These are phyloP conservation scores for Schizophyllum amplum DNA, from an alignment of 1,284 basidiomycete species.

Conservation along the genomic window DNA sequence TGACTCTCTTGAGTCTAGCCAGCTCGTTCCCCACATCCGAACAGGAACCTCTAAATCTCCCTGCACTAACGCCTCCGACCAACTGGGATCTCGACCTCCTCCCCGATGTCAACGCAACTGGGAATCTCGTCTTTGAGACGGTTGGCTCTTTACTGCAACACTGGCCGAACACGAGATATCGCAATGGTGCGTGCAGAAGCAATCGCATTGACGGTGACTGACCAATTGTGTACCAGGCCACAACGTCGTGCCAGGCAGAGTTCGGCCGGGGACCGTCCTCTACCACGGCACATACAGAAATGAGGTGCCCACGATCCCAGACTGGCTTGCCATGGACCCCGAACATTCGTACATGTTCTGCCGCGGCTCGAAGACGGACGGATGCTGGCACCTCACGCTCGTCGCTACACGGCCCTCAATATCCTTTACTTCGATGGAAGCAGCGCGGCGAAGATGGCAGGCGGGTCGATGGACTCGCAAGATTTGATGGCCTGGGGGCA, in stretches of 20 bases:
- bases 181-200: conserved; percentile 23
- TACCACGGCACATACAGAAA: conserved; percentile 26
- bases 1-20: neutral
- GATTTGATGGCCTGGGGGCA: conserved; percentile 32
- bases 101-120: conserved; percentile 24
- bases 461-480: conserved; percentile 34
- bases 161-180: conserved; percentile 42
- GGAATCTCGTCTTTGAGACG: conserved; percentile 34
- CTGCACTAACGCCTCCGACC: neutral
- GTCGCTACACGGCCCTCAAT: conserved; percentile 27
- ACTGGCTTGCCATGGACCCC: conserved; percentile 35
- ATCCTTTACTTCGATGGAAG: conserved; percentile 38
- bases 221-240: conserved; percentile 25
- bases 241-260: conserved; percentile 30
- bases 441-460: conserved; percentile 26
- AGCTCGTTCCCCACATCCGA: neutral
- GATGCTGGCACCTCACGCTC: conserved; percentile 31
- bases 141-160: conserved; percentile 36
- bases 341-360: conserved; percentile 36
- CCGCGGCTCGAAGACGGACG: conserved; percentile 6
- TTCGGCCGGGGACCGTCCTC: conserved; percentile 32
- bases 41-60: neutral
- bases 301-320: conserved; percentile 25
- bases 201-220: neutral
- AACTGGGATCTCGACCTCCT: conserved; percentile 15